A percentile compares a stretch with the other conserved stretches of the same genome.
These are phyloP conservation scores for Leccinum fuscescens DNA, from an alignment of 1,284 basidiomycete genomes.

Conservation along the genomic window DNA sequence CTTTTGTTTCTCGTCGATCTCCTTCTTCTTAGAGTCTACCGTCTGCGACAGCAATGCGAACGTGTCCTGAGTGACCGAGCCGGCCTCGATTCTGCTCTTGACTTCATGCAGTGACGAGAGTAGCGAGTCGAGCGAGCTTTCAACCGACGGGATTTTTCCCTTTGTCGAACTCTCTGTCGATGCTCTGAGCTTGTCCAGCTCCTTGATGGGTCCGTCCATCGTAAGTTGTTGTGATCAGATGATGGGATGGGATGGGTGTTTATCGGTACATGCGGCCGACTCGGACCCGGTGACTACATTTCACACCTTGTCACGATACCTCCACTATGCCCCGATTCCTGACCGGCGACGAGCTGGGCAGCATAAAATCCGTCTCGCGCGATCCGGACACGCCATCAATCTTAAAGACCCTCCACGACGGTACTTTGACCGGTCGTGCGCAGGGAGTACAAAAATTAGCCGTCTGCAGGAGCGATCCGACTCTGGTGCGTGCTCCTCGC, in stretches of 20 bases:
- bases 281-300: not conserved
- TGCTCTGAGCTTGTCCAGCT: constrained; percentile 70
- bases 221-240: not conserved
- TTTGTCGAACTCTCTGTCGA: constrained; percentile 46
- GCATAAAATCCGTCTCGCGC: constrained; percentile 61
- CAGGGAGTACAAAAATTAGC: constrained; percentile 36
- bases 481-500: constrained; percentile 36
- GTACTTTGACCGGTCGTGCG: constrained; percentile 31
- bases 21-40: constrained; percentile 74
- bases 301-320: constrained; percentile 27
- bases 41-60: constrained; percentile 55
- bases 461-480: constrained; percentile 37
- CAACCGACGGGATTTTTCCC: constrained; percentile 57
- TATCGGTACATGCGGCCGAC: not conserved
- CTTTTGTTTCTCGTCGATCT: constrained; percentile 84
- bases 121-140: constrained; percentile 68
- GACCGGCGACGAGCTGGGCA: constrained; percentile 71
- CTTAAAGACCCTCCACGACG: constrained; percentile 37
- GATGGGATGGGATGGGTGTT: not conserved
- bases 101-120: constrained; percentile 60
- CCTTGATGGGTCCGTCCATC: constrained; percentile 74
- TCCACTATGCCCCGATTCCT: constrained; percentile 61
- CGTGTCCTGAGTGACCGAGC: constrained; percentile 53
- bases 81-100: constrained; percentile 52
- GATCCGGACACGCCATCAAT: constrained; percentile 28